Evolutionary conservation across 345 rosid species (phyloP), one percentile per base, ranked within the genome.

Genomic region (Pugionium dolabratum): DNA sequence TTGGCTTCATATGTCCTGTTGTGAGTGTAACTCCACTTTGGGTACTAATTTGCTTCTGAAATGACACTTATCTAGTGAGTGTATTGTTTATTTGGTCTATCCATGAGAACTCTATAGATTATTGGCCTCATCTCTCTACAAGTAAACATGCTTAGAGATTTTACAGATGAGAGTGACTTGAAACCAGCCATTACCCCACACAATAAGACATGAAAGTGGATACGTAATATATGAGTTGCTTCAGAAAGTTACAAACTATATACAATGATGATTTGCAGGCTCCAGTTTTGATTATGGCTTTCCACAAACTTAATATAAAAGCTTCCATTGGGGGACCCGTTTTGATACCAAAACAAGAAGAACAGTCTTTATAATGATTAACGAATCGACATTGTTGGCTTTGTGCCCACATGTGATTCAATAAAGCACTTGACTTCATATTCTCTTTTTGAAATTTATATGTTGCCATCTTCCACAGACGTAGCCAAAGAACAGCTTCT

Each of bases 301-400:
- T 49, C 40, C 26, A 32, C 46, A 27, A 49, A 56, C 47, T 28
- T 33, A 56, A 56, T n/a, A 40, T 55, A 59, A 59, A 71, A 71
- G 75, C 56, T 48, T 63, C 40, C 6, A 6, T 62, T 28, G 6
- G 70, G 75, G n/a, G 70, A 56, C 75, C 75, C 70, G 9, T 1
- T 71, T 56, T 71, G 70, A 64, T 71, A 50, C 70, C 59, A 71
- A 64, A 64, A 64, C 70, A 64, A 71, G 59, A 39, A 5, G 75
- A 71, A 64, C 3, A 27, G 75, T 64, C 46, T 56, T 35, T 56
- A 25, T 57, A 41, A 64, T 71, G 46, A 64, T 71, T 49, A 56
- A 32, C 35, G 70, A 56, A 49, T 49, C 47, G 75, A 64, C 70
- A 56, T 49, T 64, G 70, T 63, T 50, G 43, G 64, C 59, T 63